Evolutionary conservation across 345 rosid species (phyloP), one percentile per base, ranked within the genome.

Genomic region (Arabis alpina): DNA sequence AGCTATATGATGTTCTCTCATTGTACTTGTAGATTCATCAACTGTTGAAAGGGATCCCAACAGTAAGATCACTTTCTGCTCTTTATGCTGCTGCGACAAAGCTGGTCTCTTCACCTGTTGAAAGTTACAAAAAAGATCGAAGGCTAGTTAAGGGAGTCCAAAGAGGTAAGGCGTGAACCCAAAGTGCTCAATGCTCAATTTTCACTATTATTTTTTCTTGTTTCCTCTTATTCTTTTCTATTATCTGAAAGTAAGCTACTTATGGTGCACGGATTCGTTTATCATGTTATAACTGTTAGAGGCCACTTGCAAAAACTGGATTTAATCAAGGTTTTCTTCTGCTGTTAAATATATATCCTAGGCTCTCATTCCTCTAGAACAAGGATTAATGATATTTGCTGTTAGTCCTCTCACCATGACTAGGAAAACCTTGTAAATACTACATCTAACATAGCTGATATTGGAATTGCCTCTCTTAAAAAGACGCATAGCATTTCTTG

Each of bases 71-170:
- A 54, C 71, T 94, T 54, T 75, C 86, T 65, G 82, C 97, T 74
- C 92, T 94, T 63, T 87, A 84, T 75, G 64, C 78, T 76, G 95
- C 91, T 79, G 92, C 95, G 25, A 72, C 89, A 30, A 94, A 91
- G 87, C 78, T 94, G 65, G 82, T 94, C 75, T 83, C 99, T 10
- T 77, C 76, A 76, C 99, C 99, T 15, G 89, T 94, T 59, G 93
- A 87, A 83, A 87, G 83, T 80, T 91, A 94, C 76, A 85, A 77
- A 77, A 89, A 89, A 75, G 99, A 94, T 66, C 86, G 79, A 75
- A 86, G 86, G 76, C 84, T 94, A 32, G 82, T 94, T 51, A 91
- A 84, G 79, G 97, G 99, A 68, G 77, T 94, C 79, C 96, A 94
- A 83, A 89, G 97, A 89, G 99, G 97, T 89, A 78, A 82, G 61